Conservation (phyloP, 1,284 basidiomycete genomes). For the Microbotryum intermedium region DNA sequence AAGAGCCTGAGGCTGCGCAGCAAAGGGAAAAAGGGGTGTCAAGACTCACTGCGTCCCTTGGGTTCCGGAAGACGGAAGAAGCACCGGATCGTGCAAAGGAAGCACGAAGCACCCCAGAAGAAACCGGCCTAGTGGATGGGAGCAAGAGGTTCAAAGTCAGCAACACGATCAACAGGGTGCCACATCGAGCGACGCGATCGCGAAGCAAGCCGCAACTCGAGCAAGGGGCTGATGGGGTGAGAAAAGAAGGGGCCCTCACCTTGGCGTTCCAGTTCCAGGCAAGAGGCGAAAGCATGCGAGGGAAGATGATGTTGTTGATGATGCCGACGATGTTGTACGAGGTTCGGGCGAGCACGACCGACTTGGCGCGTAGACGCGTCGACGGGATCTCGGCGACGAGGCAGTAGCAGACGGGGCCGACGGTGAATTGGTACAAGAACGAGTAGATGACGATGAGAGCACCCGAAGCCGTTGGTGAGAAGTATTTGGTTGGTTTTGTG, state of each 20-base stretch:
- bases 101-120: constrained; percentile 39
- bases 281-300: constrained; percentile 41
- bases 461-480: constrained; percentile 43
- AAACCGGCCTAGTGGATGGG: constrained; percentile 26
- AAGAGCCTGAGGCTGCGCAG: too few species aligned
- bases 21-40: too few species aligned
- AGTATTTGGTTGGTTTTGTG: constrained; percentile 44
- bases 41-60: constrained; percentile 27
- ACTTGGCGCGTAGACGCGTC: constrained; percentile 45
- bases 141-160: too few species aligned
- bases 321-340: constrained; percentile 43
- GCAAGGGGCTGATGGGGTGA: neutral
- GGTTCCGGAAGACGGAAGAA: constrained; percentile 40
- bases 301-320: constrained; percentile 37
- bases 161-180: too few species aligned
- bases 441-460: constrained; percentile 43
- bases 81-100: constrained; percentile 40
- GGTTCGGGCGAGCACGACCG: constrained; percentile 45
- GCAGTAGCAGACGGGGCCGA: constrained; percentile 42
- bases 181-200: too few species aligned
- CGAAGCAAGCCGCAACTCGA: neutral
- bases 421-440: constrained; percentile 40
- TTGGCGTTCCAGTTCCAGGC: constrained; percentile 44
- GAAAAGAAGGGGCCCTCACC: constrained; percentile 7
- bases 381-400: constrained; percentile 45